A percentile compares a stretch with the other conserved stretches of the same genome.
These are phyloP conservation scores for Mycosphaerella sp. DNA, from an alignment of 2,329 filamentous ascomycete species.

Conservation along the genomic window DNA sequence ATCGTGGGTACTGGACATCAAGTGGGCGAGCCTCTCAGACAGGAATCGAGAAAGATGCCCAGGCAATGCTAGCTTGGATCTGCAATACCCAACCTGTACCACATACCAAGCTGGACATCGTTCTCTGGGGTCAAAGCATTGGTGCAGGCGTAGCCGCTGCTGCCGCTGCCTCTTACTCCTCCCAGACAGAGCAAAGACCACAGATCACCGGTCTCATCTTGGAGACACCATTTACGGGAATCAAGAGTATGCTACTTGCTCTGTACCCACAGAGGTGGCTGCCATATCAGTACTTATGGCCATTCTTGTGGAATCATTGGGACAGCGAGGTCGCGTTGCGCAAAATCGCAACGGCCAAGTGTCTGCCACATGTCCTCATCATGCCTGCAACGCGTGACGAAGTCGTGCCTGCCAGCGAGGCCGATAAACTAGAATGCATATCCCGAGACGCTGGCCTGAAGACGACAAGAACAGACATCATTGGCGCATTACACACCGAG, in stretches of 20 bases:
- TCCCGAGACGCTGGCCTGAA: constrained; percentile 34
- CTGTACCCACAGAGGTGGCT: constrained; percentile 75
- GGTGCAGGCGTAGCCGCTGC: constrained; percentile 65
- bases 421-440: constrained; percentile 45
- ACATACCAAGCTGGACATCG: constrained; percentile 38
- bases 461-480: constrained; percentile 37
- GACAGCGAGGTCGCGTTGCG: constrained; percentile 41
- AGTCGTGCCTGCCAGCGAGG: constrained; percentile 54
- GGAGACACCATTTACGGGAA: constrained; percentile 69
- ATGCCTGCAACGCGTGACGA: constrained; percentile 52
- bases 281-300: constrained; percentile 67
- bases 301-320: constrained; percentile 61
- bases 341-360: constrained; percentile 31
- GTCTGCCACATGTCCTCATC: constrained; percentile 41
- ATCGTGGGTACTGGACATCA: constrained; percentile 74
- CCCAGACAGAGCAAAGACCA: constrained; percentile 17
- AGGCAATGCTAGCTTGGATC: constrained; percentile 59
- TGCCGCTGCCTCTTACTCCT: constrained; percentile 45
- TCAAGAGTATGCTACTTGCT: constrained; percentile 62
- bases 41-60: constrained; percentile 63
- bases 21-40: constrained; percentile 62
- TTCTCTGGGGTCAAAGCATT: constrained; percentile 74
- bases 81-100: constrained; percentile 35
- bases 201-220: constrained; percentile 52
- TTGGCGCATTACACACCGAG: constrained; percentile 47